phyloP scores from a whole-genome alignment of 345 rosid genomes.

The Triadica sebifera region DNA sequence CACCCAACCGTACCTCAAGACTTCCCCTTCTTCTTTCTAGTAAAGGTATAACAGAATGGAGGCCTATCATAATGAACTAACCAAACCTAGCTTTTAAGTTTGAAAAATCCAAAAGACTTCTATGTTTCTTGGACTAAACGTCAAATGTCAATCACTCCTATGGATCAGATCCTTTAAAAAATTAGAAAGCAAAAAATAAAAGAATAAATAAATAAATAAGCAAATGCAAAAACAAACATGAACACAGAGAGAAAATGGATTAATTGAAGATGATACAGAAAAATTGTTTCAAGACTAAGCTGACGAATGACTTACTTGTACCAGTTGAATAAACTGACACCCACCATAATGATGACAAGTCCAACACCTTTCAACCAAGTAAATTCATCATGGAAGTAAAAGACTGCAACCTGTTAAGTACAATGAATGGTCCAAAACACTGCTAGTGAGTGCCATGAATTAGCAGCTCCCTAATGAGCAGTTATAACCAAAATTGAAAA shows the following conservation, averaged over 20 bases:
- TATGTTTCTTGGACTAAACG: background rate
- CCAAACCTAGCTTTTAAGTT: background rate
- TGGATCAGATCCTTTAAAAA: background rate
- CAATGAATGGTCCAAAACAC: background rate
- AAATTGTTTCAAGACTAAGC: background rate
- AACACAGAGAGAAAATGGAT: background rate
- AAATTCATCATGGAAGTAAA: constrained; percentile 91
- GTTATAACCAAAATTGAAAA: background rate
- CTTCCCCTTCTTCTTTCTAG: too few species aligned
- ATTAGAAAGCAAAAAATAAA: background rate
- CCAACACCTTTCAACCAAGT: constrained; percentile 95
- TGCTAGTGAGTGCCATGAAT: background rate
- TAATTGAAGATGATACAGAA: background rate
- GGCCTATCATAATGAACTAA: too few species aligned
- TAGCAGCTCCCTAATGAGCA: background rate
- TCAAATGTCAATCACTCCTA: background rate
- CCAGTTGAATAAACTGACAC: constrained; percentile 95
- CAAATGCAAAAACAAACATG: background rate
- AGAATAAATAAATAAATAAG: background rate
- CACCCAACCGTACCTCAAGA: too few species aligned
- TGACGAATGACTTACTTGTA: constrained; percentile 76
- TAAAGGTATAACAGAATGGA: too few species aligned
- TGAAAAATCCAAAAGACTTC: background rate
- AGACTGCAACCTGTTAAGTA: constrained; percentile 81
- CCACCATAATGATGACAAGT: constrained; percentile 74